Percentiles rank a stretch among this genome's conserved stretches.
Evolutionary conservation across 345 rosid species (phyloP).

Genomic region (Punica granatum): DNA sequence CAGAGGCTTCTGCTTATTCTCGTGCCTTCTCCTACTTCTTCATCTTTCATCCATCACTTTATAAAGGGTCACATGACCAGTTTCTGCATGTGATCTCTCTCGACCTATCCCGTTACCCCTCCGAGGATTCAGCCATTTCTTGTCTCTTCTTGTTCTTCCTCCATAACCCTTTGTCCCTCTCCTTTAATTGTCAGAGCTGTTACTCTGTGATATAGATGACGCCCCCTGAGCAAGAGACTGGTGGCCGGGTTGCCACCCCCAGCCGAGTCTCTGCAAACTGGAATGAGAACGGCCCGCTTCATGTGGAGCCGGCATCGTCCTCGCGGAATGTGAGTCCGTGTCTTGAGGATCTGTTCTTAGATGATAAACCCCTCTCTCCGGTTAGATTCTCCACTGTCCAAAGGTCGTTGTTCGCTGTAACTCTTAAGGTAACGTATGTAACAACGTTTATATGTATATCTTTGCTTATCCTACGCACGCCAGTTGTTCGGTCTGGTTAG

Average conservation of each 20-base stretch:
- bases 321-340: conserved; percentile 32
- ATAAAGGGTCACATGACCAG: conserved; percentile 19
- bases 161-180: neutral
- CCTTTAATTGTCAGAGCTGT: neutral
- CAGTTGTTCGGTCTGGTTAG: too few species aligned
- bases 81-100: conserved; percentile 26
- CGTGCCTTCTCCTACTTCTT: conserved; percentile 25
- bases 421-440: conserved; percentile 59
- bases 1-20: conserved; percentile 17
- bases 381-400: conserved; percentile 41
- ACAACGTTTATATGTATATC: too few species aligned
- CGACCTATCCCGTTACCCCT: neutral
- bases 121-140: too few species aligned
- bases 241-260: conserved; percentile 11
- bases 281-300: conserved; percentile 33
- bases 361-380: conserved; percentile 19
- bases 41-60: conserved; percentile 9
- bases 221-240: conserved; percentile 62
- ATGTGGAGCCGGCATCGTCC: conserved; percentile 37
- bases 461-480: neutral
- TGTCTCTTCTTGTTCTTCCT: neutral
- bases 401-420: conserved; percentile 47
- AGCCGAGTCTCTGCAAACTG: conserved; percentile 16
- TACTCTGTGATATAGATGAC: conserved; percentile 19
- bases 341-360: conserved; percentile 17